Evolutionary conservation across 2,329 filamentous ascomycete species (phyloP).

Genomic region (Neofusicoccum ribis): DNA sequence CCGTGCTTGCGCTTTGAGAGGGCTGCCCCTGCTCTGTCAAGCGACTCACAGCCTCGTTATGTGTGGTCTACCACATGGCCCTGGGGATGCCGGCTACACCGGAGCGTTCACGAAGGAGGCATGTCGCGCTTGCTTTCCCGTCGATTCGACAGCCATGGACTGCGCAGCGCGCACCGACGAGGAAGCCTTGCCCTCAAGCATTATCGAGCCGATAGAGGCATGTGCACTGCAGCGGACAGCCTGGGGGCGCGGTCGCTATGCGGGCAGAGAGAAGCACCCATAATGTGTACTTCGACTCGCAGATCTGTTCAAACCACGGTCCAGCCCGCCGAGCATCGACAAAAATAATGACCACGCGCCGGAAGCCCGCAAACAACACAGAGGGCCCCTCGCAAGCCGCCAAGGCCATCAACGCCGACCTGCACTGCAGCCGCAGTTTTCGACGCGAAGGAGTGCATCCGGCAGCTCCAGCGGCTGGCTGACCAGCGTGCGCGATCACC

Average conservation of each 20-base stretch:
- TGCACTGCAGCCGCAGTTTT: neutral
- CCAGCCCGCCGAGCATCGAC: constrained; percentile 9
- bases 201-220: neutral
- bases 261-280: neutral
- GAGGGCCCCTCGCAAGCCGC: neutral
- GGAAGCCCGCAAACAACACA: neutral
- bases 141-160: constrained; percentile 5
- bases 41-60: neutral
- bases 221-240: neutral
- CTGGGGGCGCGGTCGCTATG: neutral
- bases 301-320: neutral
- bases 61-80: neutral
- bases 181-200: neutral
- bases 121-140: neutral
- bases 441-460: neutral
- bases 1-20: neutral
- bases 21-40: neutral
- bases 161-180: constrained; percentile 1
- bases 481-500: neutral
- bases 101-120: neutral
- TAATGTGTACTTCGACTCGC: neutral
- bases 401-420: neutral
- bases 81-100: neutral
- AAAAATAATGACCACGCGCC: neutral
- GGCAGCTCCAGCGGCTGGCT: neutral